Evolutionary conservation across 2,329 filamentous ascomycete genomes (phyloP).

Genomic region (Colletotrichum tabaci): DNA sequence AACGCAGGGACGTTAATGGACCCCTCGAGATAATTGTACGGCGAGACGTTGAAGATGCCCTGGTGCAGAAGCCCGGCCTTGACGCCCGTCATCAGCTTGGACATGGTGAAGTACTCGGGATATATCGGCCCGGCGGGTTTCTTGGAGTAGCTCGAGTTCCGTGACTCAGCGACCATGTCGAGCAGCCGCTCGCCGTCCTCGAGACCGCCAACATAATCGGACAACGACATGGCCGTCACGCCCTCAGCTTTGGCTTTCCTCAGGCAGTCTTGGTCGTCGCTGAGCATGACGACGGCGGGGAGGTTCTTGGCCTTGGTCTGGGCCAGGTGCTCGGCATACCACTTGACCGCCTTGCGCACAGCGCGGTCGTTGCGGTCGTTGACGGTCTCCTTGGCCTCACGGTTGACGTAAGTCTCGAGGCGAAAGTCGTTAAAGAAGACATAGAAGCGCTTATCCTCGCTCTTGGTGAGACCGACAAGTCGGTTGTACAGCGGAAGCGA

Average conservation of each 20-base stretch:
- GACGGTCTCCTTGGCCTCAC: constrained; percentile 85
- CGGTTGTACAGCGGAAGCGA: constrained; percentile 96
- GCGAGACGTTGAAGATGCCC: constrained; percentile 94
- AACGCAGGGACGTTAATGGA: constrained; percentile 93
- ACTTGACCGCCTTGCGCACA: constrained; percentile 86
- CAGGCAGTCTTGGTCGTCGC: constrained; percentile 91
- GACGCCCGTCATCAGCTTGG: constrained; percentile 93
- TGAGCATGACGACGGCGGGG: constrained; percentile 92
- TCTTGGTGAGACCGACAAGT: constrained; percentile 90
- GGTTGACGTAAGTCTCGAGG: constrained; percentile 87
- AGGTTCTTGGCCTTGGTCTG: constrained; percentile 72
- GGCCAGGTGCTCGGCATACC: constrained; percentile 89
- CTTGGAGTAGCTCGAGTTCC: constrained; percentile 76
- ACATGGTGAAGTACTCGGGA: constrained; percentile 89
- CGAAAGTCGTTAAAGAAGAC: constrained; percentile 99
- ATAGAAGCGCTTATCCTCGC: constrained; percentile 97
- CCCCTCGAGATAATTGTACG: constrained; percentile 97
- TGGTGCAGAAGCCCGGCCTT: constrained; percentile 93
- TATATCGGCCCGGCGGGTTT: constrained; percentile 82
- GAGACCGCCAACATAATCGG: constrained; percentile 86
- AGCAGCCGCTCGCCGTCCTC: constrained; percentile 88
- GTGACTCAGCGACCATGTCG: constrained; percentile 91
- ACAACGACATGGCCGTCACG: constrained; percentile 77
- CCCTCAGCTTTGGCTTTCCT: constrained; percentile 83
- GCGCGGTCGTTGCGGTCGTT: constrained; percentile 98